Evolutionary conservation across 1,284 basidiomycete genomes (phyloP), one percentile per base, ranked within the genome.

Genomic region (Chiua sp.): DNA sequence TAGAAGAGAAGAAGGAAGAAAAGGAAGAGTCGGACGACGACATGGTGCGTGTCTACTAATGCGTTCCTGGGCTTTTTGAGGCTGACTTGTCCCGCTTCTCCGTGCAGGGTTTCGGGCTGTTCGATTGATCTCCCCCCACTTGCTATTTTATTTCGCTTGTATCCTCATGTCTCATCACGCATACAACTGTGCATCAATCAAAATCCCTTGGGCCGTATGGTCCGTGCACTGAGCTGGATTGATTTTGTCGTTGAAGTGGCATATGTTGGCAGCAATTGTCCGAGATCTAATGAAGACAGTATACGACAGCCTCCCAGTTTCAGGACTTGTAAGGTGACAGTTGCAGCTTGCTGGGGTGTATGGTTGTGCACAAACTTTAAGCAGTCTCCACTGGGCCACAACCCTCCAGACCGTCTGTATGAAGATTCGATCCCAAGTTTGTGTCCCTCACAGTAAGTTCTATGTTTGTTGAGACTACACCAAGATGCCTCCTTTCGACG

Each of bases 21-120:
- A 90, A 96, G 82, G 93, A 94, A 76, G 88, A 91, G 72, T 92
- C 90, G 64, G 94, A 96, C 80, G 91, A 93, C 56, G 94, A 96
- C 80, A 96, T 96, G 94, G 93, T 94, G 68, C 64, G 91, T 82
- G 5, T 13, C 44, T n/a, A 3, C 26, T 10, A 4, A 10, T 4
- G 18, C 3, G 20, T 20, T 7, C 37, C 2, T 20, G 37, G 11
- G 6, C 8, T 6, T 32, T 12, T n/a, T n/a, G 30, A 7, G 44
- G 47, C 44, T 18, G 44, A 33, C 16, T 33, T 23, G 10, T 13
- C 30, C 18, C 23, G 56, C 47, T 20, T 44, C 42, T 44, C 13
- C 11, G 42, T 44, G 42, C n/a, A 56, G 59, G 90, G 90, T 78
- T 92, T 92, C 82, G 90, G 90, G 82, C 84, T 92, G 63, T 92